Conservation (phyloP, 805 yeast genomes). For the Ogataea minuta region DNA sequence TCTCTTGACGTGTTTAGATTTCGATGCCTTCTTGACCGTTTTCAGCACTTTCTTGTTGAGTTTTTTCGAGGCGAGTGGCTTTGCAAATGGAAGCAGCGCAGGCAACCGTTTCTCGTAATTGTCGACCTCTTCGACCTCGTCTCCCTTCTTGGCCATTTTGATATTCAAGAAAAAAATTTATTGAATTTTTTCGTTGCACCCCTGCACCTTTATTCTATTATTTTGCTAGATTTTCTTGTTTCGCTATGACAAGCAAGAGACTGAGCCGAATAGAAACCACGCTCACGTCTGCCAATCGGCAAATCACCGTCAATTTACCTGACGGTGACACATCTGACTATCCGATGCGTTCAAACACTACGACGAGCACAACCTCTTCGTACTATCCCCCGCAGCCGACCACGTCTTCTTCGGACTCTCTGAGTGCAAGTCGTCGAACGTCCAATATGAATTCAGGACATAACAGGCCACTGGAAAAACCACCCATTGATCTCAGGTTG, state of each 20-base stretch:
- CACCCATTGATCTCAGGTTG: constrained; percentile 16
- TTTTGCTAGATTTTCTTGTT: constrained; percentile 2
- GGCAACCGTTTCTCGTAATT: constrained; percentile 91
- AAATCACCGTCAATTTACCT: constrained; percentile 9
- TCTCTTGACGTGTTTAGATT: constrained; percentile 96
- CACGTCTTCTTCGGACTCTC: not conserved
- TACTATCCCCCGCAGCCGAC: constrained; percentile 10
- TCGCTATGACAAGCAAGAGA: constrained; percentile 1
- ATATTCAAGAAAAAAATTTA: constrained; percentile 5
- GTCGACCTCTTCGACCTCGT: constrained; percentile 46
- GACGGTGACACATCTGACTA: not conserved
- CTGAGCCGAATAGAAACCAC: constrained; percentile 2
- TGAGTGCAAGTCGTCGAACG: constrained; percentile 7
- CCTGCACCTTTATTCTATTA: constrained; percentile 3
- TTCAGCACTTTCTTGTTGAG: constrained; percentile 92
- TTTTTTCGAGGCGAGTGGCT: constrained; percentile 94
- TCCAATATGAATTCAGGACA: constrained; percentile 1
- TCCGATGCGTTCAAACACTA: constrained; percentile 8
- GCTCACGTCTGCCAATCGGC: constrained; percentile 10
- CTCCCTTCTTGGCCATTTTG: constrained; percentile 44
- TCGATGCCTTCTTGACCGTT: constrained; percentile 96
- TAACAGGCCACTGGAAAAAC: constrained; percentile 14
- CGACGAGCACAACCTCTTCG: constrained; percentile 15
- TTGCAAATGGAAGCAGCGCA: constrained; percentile 87
- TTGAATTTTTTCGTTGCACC: constrained; percentile 5